These are phyloP conservation scores for Panicum hallii DNA, from an alignment of 202 grass and related monocot genomes.

Conservation along the genomic window DNA sequence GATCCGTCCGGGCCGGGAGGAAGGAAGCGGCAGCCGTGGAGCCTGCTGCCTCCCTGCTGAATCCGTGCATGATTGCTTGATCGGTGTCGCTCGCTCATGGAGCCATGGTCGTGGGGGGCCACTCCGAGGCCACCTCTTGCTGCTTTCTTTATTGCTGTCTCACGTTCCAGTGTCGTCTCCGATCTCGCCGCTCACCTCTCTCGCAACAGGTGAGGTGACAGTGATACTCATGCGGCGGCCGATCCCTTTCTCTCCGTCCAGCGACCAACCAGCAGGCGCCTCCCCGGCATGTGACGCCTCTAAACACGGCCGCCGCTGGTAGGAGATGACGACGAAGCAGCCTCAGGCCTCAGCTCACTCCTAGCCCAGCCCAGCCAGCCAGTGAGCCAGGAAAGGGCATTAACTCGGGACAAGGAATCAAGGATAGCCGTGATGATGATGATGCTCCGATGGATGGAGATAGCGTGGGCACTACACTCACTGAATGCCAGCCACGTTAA, in stretches of 20 bases:
- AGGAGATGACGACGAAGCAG: not conserved
- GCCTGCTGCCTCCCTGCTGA: not conserved
- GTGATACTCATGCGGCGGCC: not conserved
- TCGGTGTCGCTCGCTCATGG: not conserved
- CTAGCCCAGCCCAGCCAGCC: too few species aligned
- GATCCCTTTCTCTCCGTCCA: slow-evolving; percentile 16
- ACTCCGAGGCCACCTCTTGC: slow-evolving; percentile 40
- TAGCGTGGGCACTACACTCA: not conserved
- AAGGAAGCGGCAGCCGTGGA: not conserved
- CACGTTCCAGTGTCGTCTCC: slow-evolving; percentile 15
- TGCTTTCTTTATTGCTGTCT: slow-evolving; percentile 49
- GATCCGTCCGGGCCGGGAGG: not conserved
- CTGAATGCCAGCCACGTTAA: not conserved
- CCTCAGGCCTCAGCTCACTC: not conserved
- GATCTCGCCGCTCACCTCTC: slow-evolving; percentile 28
- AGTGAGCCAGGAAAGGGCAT: not conserved
- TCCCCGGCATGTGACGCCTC: slow-evolving; percentile 42
- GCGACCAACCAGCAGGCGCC: slow-evolving; percentile 9
- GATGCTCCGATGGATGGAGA: not conserved
- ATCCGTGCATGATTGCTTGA: slow-evolving; percentile 29
- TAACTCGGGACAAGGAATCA: not conserved
- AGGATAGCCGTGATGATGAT: not conserved
- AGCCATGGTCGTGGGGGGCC: not conserved
- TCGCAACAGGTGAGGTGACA: not conserved
- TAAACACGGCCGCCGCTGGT: slow-evolving; percentile 8